Evolutionary conservation across 768 basidiomycete genomes (phyloP), one percentile per base, ranked within the genome.

Genomic region (Baorangia bicolor): DNA sequence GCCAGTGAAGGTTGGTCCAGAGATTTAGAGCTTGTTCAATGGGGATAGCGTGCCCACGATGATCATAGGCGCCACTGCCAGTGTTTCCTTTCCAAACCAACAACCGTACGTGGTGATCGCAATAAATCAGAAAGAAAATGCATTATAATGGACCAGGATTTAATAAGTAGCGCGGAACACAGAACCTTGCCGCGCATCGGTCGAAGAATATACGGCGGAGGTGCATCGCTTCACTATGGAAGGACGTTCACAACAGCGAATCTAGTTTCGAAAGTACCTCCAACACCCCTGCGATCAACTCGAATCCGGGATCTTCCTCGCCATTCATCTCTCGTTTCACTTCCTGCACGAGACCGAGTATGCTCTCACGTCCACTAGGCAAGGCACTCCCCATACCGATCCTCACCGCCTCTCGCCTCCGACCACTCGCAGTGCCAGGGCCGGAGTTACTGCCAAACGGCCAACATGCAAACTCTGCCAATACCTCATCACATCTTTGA

Each of bases 181-280:
- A 28, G 23, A 43, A 43, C 25, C 53, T 40, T 40, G 44, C 40
- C 27, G 35, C 25, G 34, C 27, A 14, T 48, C 27, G 5, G 37
- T 39, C 37, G 21, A 45, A 49, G 21, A 49, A 47, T 33, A 46
- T 37, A 51, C 8, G 23, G 42, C 25, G 27, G n/a, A 38, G 12
- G 51, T 20, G 56, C 42, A 43, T 8, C 49, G 37, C 31, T 30
- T 33, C 38, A n/a, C n/a, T 20, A 30, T 14, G 31, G 25, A 35
- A 23, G 0, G 23, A 18, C 11, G 38, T 28, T 71, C 66, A 71
- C 61, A 71, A 49, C 20, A 71, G 58, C 57, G 91, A 94, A 75
- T 98, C 94, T 73, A 98, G 82, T 71, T 94, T 90, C 49, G 89
- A 88, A 60, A 97, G 82, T 42, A 98, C 94, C 75, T 97, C 94